A percentile compares a stretch with the other conserved stretches of the same genome.
phyloP scores from a whole-genome alignment of 179 eudicot genomes.

The Dionaea muscipula region DNA sequence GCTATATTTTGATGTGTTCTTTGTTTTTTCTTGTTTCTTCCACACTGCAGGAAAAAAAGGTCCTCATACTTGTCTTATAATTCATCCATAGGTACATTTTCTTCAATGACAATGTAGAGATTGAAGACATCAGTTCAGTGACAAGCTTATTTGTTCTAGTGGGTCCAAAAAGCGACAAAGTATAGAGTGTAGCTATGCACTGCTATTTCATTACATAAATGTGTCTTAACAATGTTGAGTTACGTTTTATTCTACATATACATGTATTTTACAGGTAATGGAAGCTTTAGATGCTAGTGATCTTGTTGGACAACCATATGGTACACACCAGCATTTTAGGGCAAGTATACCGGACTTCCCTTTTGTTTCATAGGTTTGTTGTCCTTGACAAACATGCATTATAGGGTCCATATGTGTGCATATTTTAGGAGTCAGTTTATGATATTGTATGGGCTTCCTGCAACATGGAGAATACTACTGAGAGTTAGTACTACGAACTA shows the following conservation, averaged over 20 bases:
- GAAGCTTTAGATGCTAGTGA: constrained; percentile 40
- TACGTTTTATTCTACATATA: not conserved
- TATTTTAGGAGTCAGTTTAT: no score
- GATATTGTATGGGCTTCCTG: no score
- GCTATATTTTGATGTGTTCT: no score
- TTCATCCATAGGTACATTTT: constrained; percentile 46
- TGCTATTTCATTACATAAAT: not conserved
- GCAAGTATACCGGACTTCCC: constrained; percentile 15
- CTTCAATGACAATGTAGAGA: constrained; percentile 59
- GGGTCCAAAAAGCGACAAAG: constrained; percentile 51
- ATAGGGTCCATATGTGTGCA: not conserved
- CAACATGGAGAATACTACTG: no score
- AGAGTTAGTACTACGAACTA: no score
- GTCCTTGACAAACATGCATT: not conserved
- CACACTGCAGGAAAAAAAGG: not conserved
- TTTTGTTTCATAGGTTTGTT: not conserved
- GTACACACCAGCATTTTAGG: constrained; percentile 46
- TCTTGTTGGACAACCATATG: constrained; percentile 53
- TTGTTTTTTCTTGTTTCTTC: no score
- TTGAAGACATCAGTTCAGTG: constrained; percentile 43
- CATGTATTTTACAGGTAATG: constrained; percentile 32
- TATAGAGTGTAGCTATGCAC: constrained; percentile 12
- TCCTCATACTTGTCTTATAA: constrained; percentile 3
- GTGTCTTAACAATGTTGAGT: not conserved
- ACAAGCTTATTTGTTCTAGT: constrained; percentile 47